Evolutionary conservation across 768 basidiomycete genomes (phyloP).

Genomic region (Suillus sp.): DNA sequence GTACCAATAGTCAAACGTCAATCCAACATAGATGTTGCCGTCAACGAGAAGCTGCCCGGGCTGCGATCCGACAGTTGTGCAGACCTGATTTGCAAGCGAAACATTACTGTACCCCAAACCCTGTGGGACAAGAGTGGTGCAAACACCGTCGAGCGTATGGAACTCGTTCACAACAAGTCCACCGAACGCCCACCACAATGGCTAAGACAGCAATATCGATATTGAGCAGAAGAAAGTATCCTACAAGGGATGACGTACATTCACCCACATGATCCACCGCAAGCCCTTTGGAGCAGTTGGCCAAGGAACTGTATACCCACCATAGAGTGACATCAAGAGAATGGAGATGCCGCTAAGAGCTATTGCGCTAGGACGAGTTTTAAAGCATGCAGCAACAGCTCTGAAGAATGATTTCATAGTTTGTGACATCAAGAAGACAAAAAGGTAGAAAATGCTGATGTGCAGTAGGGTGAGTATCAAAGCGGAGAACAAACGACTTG

Average conservation of each 20-base stretch:
- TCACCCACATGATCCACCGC: conserved; percentile 66
- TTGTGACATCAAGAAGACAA: conserved; percentile 56
- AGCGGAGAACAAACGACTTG: not conserved
- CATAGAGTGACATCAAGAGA: conserved; percentile 56
- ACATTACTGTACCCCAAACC: conserved; percentile 64
- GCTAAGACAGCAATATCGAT: not conserved
- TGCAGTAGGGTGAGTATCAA: not conserved
- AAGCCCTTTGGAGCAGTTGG: conserved; percentile 68
- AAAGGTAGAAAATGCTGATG: conserved; percentile 59
- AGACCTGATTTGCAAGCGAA: conserved; percentile 67
- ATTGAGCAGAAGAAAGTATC: not conserved
- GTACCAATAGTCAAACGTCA: conserved; percentile 45
- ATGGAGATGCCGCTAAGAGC: conserved; percentile 55
- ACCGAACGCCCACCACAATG: conserved; percentile 49
- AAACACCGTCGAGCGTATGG: conserved; percentile 61
- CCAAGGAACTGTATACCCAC: conserved; percentile 37
- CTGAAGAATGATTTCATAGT: conserved; percentile 81
- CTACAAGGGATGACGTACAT: conserved; percentile 37
- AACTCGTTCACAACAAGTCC: conserved; percentile 81
- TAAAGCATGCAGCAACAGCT: conserved; percentile 59
- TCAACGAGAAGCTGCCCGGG: conserved; percentile 61
- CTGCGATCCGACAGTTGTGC: conserved; percentile 66
- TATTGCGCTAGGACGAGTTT: conserved; percentile 60
- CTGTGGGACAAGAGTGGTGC: conserved; percentile 59
- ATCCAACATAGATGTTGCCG: conserved; percentile 56